Conservation (phyloP, 2,329 filamentous ascomycete species). For the Ascosphaera pollenicola region DNA sequence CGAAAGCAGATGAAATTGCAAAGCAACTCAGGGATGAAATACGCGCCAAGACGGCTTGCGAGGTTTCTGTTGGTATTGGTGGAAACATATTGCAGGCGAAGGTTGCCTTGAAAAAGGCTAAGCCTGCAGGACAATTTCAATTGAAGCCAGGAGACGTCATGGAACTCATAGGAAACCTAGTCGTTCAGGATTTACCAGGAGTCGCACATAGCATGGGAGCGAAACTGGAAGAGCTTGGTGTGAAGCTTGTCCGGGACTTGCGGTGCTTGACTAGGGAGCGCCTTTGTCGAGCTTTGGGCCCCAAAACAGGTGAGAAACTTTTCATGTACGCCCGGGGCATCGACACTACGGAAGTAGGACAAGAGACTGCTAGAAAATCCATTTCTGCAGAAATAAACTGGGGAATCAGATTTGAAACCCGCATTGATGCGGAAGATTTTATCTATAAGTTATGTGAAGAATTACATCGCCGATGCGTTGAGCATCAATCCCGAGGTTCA, state of each 20-base stretch:
- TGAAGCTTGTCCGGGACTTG: slow-evolving; percentile 66
- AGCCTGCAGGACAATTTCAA: slow-evolving; percentile 82
- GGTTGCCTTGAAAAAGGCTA: slow-evolving; percentile 71
- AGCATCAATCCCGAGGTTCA: slow-evolving; percentile 67
- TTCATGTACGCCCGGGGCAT: slow-evolving; percentile 82
- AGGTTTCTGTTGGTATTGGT: slow-evolving; percentile 83
- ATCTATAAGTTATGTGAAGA: slow-evolving; percentile 67
- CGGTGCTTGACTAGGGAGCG: slow-evolving; percentile 55
- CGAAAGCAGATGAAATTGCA: slow-evolving; percentile 52
- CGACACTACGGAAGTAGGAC: slow-evolving; percentile 65
- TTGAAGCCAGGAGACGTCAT: slow-evolving; percentile 62
- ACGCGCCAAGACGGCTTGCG: slow-evolving; percentile 54
- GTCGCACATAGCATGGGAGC: slow-evolving; percentile 78
- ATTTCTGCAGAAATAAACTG: slow-evolving; percentile 96
- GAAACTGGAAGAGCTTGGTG: slow-evolving; percentile 69
- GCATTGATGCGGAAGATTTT: slow-evolving; percentile 87
- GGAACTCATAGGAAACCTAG: slow-evolving; percentile 52
- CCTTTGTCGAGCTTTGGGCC: slow-evolving; percentile 51
- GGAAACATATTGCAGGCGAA: slow-evolving; percentile 80
- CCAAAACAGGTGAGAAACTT: slow-evolving; percentile 78
- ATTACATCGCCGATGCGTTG: slow-evolving; percentile 54
- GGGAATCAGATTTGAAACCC: slow-evolving; percentile 86
- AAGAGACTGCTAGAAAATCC: slow-evolving; percentile 69
- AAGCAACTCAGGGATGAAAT: slow-evolving; percentile 43
- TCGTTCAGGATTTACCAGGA: slow-evolving; percentile 65